Percentiles rank a stretch among this genome's conserved stretches.
These are phyloP conservation scores for Isabelozyma rhagii DNA, from an alignment of 805 yeast genomes.

Conservation along the genomic window DNA sequence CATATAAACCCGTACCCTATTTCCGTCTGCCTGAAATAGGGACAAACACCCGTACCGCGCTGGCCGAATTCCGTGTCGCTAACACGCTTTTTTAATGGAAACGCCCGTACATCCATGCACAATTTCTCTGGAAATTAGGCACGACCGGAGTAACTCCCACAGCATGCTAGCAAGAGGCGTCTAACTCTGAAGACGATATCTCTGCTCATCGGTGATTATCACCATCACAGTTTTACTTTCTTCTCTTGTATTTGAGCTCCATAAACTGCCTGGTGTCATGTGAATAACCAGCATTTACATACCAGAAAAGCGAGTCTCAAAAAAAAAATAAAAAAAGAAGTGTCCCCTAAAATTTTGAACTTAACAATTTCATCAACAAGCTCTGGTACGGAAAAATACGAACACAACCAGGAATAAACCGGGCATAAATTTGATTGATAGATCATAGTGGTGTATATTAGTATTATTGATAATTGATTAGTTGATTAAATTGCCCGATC, in stretches of 20 bases:
- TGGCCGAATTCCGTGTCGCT: neutral
- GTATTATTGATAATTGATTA: neutral
- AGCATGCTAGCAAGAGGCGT: neutral
- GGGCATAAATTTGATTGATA: neutral
- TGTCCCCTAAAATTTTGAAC: neutral
- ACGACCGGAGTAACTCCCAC: neutral
- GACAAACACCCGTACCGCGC: neutral
- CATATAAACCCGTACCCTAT: too few relatives aligned
- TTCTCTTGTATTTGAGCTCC: neutral
- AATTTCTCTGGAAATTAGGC: neutral
- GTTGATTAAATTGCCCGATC: neutral
- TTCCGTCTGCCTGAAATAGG: too few relatives aligned
- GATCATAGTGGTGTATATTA: neutral
- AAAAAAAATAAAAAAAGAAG: too few relatives aligned
- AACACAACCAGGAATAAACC: neutral
- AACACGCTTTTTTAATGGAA: neutral
- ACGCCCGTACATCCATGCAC: neutral
- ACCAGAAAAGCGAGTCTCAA: neutral
- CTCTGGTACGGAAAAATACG: neutral
- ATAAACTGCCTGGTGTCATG: too few relatives aligned
- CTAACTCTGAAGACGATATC: neutral
- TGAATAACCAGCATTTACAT: neutral
- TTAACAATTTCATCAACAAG: neutral
- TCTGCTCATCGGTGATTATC: neutral
- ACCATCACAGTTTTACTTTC: neutral